Percentiles rank a stretch among this genome's conserved stretches.
phyloP scores from a whole-genome alignment of 2,329 filamentous ascomycete species.

The Leptographium lundbergii region DNA sequence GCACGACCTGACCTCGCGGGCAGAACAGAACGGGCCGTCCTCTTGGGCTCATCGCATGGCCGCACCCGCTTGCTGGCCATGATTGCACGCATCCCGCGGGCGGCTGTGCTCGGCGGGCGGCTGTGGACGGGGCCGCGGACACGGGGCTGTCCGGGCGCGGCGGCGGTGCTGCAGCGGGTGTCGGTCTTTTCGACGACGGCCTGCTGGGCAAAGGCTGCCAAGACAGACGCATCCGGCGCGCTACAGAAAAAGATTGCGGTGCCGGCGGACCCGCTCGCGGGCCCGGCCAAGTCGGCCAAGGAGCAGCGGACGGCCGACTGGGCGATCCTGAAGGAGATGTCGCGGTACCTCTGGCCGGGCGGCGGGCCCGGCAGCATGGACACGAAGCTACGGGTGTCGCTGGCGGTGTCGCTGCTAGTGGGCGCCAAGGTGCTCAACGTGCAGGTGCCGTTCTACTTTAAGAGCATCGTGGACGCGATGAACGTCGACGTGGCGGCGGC shows the following conservation, averaged over 20 bases:
- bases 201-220: neutral
- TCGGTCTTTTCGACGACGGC: neutral
- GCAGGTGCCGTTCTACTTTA: constrained; percentile 98
- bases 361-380: constrained; percentile 77
- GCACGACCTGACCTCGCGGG: neutral
- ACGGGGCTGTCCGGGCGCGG: neutral
- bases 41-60: neutral
- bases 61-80: neutral
- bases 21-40: neutral
- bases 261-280: constrained; percentile 43
- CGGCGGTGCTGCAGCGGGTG: neutral
- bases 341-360: constrained; percentile 78
- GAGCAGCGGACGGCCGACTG: constrained; percentile 95
- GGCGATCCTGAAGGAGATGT: constrained; percentile 98
- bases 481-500: constrained; percentile 68
- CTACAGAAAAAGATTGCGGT: neutral
- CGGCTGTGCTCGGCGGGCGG: constrained; percentile 5
- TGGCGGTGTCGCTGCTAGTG: constrained; percentile 73
- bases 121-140: neutral
- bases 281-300: constrained; percentile 56
- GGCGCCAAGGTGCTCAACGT: constrained; percentile 94
- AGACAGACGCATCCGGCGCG: neutral
- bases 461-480: constrained; percentile 94
- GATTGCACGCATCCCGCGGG: constrained; percentile 9
- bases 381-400: constrained; percentile 71